Evolutionary conservation across 768 basidiomycete genomes (phyloP).

Genomic region (Mycena latifolia): DNA sequence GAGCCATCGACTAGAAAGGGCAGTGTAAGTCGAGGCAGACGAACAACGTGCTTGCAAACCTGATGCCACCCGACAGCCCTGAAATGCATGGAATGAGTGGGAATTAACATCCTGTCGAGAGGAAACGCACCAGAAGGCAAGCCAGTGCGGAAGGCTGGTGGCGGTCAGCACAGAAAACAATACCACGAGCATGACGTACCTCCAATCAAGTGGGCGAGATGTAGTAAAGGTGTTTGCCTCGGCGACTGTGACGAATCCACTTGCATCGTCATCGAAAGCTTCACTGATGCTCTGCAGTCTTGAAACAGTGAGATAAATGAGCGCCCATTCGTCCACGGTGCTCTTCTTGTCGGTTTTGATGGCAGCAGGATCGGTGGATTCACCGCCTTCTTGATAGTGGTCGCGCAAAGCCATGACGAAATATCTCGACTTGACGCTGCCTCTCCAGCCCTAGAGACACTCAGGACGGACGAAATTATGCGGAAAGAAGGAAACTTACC

Average conservation of each 20-base stretch:
- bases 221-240: conserved; percentile 49
- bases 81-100: too few species aligned
- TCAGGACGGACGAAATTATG: background rate
- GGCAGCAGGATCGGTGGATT: background rate
- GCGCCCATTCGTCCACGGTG: conserved; percentile 47
- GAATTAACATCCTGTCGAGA: too few species aligned
- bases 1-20: conserved; percentile 24
- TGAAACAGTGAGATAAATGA: conserved; percentile 44
- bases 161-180: too few species aligned
- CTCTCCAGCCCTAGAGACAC: conserved; percentile 46
- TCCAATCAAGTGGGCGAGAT: conserved; percentile 47
- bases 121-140: conserved; percentile 46
- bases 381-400: conserved; percentile 43
- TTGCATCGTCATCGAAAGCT: conserved; percentile 51
- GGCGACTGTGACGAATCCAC: conserved; percentile 46
- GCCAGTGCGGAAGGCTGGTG: conserved; percentile 26
- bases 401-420: conserved; percentile 53
- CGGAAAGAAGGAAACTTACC: conserved; percentile 39
- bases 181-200: too few species aligned
- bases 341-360: conserved; percentile 8
- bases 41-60: conserved; percentile 2
- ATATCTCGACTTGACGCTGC: conserved; percentile 50
- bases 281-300: conserved; percentile 47
- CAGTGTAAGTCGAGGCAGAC: conserved; percentile 5
- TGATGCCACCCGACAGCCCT: conserved; percentile 25